Evolutionary conservation across 2,329 filamentous ascomycete species (phyloP).

Genomic region (Pleoardoris graminearum): DNA sequence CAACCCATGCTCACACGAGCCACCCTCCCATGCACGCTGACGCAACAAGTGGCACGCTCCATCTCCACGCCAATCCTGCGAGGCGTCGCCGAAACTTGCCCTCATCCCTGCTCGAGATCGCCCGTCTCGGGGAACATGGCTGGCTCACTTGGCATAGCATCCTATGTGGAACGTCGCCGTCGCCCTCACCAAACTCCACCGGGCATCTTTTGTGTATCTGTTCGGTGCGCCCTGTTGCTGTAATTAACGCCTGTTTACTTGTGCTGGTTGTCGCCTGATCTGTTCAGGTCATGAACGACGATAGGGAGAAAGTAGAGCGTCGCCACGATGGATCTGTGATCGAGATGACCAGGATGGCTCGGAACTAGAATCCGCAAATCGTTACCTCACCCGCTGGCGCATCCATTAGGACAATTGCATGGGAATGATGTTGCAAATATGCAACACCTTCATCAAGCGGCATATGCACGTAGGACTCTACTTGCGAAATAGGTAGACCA

Average conservation of each 20-base stretch:
- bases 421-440: not conserved
- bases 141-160: no score
- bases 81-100: conserved; percentile 36
- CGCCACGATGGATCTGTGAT: conserved; percentile 15
- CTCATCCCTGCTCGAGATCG: conserved; percentile 32
- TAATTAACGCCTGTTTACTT: no score
- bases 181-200: no score
- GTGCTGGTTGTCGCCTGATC: no score
- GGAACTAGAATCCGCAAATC: not conserved
- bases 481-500: no score
- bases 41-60: conserved; percentile 40
- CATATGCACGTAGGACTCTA: not conserved
- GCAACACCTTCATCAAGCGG: not conserved
- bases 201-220: no score
- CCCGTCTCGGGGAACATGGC: no score
- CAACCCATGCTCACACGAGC: conserved; percentile 40
- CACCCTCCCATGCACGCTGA: conserved; percentile 43
- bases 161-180: no score
- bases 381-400: not conserved
- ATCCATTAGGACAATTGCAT: not conserved
- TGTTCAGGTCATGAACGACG: no score
- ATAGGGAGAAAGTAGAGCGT: no score
- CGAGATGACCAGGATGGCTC: not conserved
- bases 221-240: no score
- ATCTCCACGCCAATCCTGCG: conserved; percentile 27